Evolutionary conservation across 169 alveolate species (phyloP), one percentile per base, ranked within the genome.

Genomic region (Ichthyophthirius multifiliis): DNA sequence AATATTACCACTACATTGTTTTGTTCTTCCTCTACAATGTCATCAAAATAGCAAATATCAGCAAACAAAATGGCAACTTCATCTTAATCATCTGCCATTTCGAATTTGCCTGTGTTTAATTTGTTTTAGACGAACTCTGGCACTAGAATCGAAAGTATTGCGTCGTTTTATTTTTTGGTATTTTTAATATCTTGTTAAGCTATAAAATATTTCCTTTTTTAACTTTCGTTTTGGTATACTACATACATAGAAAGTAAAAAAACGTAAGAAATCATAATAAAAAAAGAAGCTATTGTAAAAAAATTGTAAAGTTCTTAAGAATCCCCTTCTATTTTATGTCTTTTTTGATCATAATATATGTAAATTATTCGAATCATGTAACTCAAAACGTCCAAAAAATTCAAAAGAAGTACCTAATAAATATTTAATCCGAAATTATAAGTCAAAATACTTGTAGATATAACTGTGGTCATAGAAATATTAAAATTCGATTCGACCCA

Each of bases 41-140:
- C 91, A 89, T 98, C 99, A 92, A 99, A 98, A 48, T 98, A 98
- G 76, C 93, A 94, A 30, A 99, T 97, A 90, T 99, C 99, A 86
- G 99, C 97, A 87, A 99, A 99, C 27, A 97, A 85, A 37, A 99
- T 97, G 4, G 99, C 93, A 39, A 98, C 99, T 34, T 92, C 94
- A 43, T 95, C 99, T 73, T 97, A 95, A 67, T 97, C 95, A 73
- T 91, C 93, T 55, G 92, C 91, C 39, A 94, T 92, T 13, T 90
- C 89, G 45, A 92, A 81, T 39, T 89, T 88, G 2, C 98, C 96
- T 75, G 90, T 79, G 35, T 85, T 75, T 35, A 93, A 82, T 41
- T 89, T 86, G 37, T 90, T 93, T 79, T 94, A 85, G 0, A 95
- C 97, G 67, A 95, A 92, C 13, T 90, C 89, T 13, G 98, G 98